These are phyloP conservation scores for Deinandra increscens DNA, from an alignment of 129 eudicot species.

Conservation along the genomic window DNA sequence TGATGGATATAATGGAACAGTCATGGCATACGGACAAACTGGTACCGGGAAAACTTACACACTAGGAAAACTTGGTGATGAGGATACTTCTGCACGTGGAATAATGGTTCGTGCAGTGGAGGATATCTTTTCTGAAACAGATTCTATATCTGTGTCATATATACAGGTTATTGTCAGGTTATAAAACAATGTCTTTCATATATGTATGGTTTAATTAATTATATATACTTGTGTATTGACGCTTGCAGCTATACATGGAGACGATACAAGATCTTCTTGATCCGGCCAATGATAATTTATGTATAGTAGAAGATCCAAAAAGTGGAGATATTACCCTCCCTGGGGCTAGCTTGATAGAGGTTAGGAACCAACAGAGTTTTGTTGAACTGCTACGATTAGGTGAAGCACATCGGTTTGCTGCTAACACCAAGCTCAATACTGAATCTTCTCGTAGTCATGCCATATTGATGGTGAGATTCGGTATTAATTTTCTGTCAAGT, in stretches of 20 bases:
- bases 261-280: conserved; percentile 91
- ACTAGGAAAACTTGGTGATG: conserved; percentile 87
- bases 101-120: conserved; percentile 99
- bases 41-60: conserved; percentile 98
- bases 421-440: conserved; percentile 88
- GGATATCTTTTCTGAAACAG: conserved; percentile 68
- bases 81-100: conserved; percentile 91
- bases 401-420: conserved; percentile 96
- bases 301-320: conserved; percentile 81
- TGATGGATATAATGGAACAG: conserved; percentile 93
- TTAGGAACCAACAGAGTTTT: conserved; percentile 76
- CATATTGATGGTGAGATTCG: conserved; percentile 65
- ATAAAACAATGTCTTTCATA: not conserved
- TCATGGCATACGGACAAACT: conserved; percentile 98
- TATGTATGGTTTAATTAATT: not conserved
- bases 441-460: conserved; percentile 99
- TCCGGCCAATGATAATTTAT: conserved; percentile 75
- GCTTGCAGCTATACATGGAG: conserved; percentile 89
- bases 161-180: conserved; percentile 55
- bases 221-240: not conserved
- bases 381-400: conserved; percentile 75
- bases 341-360: conserved; percentile 72
- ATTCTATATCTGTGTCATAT: conserved; percentile 74
- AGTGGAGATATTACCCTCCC: conserved; percentile 93
- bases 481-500: not conserved